phyloP scores from a whole-genome alignment of 148 eudicot genomes.

The Chenopodium suecicum region DNA sequence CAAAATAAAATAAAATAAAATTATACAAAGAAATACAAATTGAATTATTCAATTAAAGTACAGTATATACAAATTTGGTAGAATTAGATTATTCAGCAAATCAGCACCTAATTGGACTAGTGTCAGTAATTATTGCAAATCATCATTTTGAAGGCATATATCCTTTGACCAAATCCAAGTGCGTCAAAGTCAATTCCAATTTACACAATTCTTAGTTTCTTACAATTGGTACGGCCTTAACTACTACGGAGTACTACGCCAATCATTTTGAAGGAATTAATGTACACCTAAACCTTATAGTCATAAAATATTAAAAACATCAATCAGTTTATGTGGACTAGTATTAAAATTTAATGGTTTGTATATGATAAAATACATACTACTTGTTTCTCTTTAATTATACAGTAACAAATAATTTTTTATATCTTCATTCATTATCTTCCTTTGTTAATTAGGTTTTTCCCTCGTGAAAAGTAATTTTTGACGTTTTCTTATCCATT shows the following conservation, averaged over 20 bases:
- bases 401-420: too few relatives aligned
- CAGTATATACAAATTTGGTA: background rate
- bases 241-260: background rate
- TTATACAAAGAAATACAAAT: background rate
- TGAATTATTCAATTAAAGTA: background rate
- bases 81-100: background rate
- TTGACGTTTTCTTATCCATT: too few relatives aligned
- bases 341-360: too few relatives aligned
- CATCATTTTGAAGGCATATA: conserved; percentile 19
- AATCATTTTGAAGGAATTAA: conserved; percentile 5
- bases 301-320: too few relatives aligned
- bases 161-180: conserved; percentile 20
- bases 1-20: too few relatives aligned
- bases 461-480: too few relatives aligned
- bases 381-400: too few relatives aligned
- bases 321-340: too few relatives aligned
- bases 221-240: conserved; percentile 13
- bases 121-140: conserved; percentile 17
- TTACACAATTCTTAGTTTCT: background rate
- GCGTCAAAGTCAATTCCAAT: conserved; percentile 30
- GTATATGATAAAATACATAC: too few relatives aligned
- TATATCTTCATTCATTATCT: too few relatives aligned
- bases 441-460: too few relatives aligned
- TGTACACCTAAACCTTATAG: background rate
- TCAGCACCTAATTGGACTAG: conserved; percentile 15